These are phyloP conservation scores for Bothriochloa decipiens DNA, from an alignment of 176 grass and related monocot genomes.

Conservation along the genomic window DNA sequence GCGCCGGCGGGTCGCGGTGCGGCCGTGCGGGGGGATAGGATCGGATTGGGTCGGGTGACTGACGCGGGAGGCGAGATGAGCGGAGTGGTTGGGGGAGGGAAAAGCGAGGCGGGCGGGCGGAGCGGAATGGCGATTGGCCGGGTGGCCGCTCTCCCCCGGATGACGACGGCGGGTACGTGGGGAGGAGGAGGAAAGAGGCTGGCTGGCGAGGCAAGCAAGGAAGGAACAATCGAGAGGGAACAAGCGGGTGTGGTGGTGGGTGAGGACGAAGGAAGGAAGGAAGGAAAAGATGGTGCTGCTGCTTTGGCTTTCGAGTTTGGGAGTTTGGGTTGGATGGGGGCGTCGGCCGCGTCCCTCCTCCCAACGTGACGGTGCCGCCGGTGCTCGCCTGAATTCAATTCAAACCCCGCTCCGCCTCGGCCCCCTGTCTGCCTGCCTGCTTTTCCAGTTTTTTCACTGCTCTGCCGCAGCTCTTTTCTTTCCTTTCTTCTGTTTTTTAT, in stretches of 20 bases:
- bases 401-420: background rate
- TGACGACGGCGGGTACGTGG: background rate
- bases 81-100: slow-evolving; percentile 43
- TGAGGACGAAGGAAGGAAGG: slow-evolving; percentile 29
- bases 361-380: slow-evolving; percentile 26
- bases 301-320: background rate
- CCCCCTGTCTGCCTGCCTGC: background rate
- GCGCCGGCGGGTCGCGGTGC: background rate
- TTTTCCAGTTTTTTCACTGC: background rate
- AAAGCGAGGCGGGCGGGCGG: background rate
- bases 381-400: slow-evolving; percentile 4
- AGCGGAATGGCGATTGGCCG: slow-evolving; percentile 35
- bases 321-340: background rate
- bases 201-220: slow-evolving; percentile 13
- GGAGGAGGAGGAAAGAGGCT: background rate
- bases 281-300: background rate
- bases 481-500: background rate
- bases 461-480: background rate
- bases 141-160: slow-evolving; percentile 7
- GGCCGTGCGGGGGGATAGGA: background rate
- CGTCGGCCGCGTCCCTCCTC: background rate
- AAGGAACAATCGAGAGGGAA: slow-evolving; percentile 36
- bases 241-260: slow-evolving; percentile 15
- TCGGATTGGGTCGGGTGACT: background rate
- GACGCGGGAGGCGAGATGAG: background rate